Percentiles rank a stretch among this genome's conserved stretches.
Conservation (phyloP, 441 rosid genomes). For the Lepidium campestre region DNA sequence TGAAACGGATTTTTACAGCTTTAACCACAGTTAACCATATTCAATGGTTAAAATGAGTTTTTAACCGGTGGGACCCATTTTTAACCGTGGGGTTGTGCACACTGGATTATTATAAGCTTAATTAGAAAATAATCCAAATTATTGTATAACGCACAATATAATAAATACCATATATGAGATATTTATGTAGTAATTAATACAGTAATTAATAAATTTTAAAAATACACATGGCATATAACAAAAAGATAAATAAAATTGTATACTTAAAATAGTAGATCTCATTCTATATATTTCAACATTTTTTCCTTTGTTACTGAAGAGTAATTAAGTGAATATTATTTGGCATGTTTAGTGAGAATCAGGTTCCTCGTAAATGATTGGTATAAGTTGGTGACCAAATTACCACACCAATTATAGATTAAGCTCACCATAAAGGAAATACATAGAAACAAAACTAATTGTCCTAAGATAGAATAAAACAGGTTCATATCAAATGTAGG, state of each 20-base stretch:
- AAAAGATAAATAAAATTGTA: neutral
- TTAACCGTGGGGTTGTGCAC: neutral
- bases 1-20: conserved; percentile 9
- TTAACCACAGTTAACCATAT: conserved; percentile 16
- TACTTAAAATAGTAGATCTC: neutral
- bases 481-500: neutral
- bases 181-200: neutral
- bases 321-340: neutral
- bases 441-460: neutral
- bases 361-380: neutral
- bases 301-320: neutral
- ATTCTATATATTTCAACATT: neutral
- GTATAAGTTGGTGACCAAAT: neutral
- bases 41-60: conserved; percentile 14
- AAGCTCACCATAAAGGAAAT: neutral
- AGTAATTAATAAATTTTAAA: neutral
- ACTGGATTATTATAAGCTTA: neutral
- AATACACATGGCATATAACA: neutral
- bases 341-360: neutral
- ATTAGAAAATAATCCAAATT: neutral
- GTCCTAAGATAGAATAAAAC: neutral
- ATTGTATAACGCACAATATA: no score
- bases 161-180: no score
- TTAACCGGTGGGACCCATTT: conserved; percentile 17
- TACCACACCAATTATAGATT: neutral